A percentile compares a stretch with the other conserved stretches of the same genome.
These are phyloP conservation scores for Fusarium tjaetaba DNA, from an alignment of 2,329 filamentous ascomycete genomes.

Conservation along the genomic window DNA sequence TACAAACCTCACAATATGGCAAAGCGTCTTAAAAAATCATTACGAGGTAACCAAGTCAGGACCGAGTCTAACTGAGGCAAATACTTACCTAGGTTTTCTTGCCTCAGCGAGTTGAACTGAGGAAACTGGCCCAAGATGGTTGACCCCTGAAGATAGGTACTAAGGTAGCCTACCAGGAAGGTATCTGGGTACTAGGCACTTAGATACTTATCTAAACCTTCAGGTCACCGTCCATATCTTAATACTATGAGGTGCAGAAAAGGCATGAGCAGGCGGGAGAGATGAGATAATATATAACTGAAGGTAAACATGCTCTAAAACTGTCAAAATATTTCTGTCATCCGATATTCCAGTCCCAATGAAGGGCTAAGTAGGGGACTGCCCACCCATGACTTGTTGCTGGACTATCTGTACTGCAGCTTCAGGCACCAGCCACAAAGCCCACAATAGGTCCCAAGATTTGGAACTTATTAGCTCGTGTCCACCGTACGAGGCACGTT, in stretches of 20 bases:
- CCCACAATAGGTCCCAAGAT: background rate
- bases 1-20: background rate
- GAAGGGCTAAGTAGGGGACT: background rate
- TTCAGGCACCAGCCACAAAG: background rate
- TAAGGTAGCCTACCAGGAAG: background rate
- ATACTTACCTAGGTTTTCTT: background rate
- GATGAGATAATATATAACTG: background rate
- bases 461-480: slow-evolving; percentile 14
- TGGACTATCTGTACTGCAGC: background rate
- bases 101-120: background rate
- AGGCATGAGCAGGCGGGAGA: background rate
- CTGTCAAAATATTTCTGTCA: background rate
- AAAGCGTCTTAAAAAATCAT: background rate
- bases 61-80: background rate
- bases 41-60: background rate
- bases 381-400: background rate
- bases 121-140: background rate
- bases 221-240: background rate
- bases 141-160: background rate
- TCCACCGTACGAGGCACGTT: slow-evolving; percentile 44
- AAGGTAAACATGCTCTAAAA: background rate
- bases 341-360: background rate
- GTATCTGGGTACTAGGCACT: background rate
- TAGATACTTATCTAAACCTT: background rate
- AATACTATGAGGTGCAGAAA: background rate